Percentiles rank a stretch among this genome's conserved stretches.
Conservation (phyloP, 495 filamentous ascomycete genomes). For the Extremus antarcticus region DNA sequence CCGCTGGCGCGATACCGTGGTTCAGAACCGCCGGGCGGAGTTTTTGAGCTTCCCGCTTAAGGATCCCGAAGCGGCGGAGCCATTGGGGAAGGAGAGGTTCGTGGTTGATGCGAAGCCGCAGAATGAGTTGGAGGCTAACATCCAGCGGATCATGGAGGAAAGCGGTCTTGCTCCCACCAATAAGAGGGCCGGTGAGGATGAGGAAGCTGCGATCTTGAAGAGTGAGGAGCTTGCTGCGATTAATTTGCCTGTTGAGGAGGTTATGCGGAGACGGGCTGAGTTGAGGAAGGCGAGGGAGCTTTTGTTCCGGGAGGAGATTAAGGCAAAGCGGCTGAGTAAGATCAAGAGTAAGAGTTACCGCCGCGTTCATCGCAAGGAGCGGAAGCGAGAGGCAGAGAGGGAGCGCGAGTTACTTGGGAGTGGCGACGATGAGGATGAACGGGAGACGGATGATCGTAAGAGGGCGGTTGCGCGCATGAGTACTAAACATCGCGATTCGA, state of each 20-base stretch:
- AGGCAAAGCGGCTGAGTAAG: conserved; percentile 89
- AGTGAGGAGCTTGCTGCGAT: conserved; percentile 61
- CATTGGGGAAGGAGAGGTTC: conserved; percentile 41
- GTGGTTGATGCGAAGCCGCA: conserved; percentile 48
- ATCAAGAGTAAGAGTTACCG: conserved; percentile 95
- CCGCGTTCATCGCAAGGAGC: conserved; percentile 80
- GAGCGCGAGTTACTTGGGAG: conserved; percentile 48
- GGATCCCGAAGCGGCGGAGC: conserved; percentile 48
- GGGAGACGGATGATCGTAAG: conserved; percentile 64
- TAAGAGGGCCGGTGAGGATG: conserved; percentile 45
- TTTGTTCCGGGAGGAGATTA: conserved; percentile 79
- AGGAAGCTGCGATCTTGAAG: conserved; percentile 53
- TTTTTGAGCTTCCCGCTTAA: conserved; percentile 83
- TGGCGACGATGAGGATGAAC: conserved; percentile 61
- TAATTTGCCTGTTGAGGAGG: conserved; percentile 57
- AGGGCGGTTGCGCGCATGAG: conserved; percentile 85
- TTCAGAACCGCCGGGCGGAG: conserved; percentile 82
- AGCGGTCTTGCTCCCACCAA: conserved; percentile 60
- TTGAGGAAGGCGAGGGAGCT: conserved; percentile 72
- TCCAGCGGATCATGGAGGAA: conserved; percentile 77
- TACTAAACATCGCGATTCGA: conserved; percentile 77
- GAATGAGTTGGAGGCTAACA: conserved; percentile 72
- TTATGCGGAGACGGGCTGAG: conserved; percentile 60
- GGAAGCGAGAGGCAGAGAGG: conserved; percentile 58
- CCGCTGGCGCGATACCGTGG: conserved; percentile 89